Base-by-base conservation (phyloP, 768 basidiomycete species). In the Wakefieldia striispora region DNA sequence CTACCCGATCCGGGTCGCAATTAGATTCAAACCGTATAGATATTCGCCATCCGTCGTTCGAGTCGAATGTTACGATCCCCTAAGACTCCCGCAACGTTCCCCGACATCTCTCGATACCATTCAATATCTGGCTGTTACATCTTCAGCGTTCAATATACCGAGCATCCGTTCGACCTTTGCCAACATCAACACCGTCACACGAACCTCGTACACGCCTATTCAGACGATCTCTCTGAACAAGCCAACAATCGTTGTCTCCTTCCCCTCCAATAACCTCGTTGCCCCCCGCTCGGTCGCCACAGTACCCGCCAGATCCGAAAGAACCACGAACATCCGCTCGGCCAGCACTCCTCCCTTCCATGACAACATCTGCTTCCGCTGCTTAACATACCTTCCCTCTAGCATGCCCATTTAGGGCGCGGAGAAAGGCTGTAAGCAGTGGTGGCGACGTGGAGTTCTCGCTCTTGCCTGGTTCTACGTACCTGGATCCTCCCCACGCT, bases 151-250 rank as follows among this genome's bases (percentile, higher is more conserved):
- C 49, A n/a, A n/a, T n/a, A n/a, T n/a, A n/a, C n/a, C n/a, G n/a
- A n/a, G 24, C 36, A 20, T 24, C 16, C 17, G 6, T 13, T n/a
- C 46, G 33, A 42, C 20, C 2, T 52, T 24, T n/a, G 6, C 47
- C n/a, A n/a, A 17, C 20, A 14, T 43, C 56, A 14, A n/a, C n/a
- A n/a, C n/a, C n/a, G n/a, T n/a, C 38, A 21, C 14, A 1, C 56
- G 39, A 43, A 43, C 27, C 5, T 49, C 39, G 26, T n/a, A 6
- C n/a, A 35, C 44, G 40, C 49, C n/a, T n/a, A n/a, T 47, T 49
- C 33, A 19, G 27, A 40, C 12, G 21, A 24, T 29, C 6, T 12
- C 40, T 10, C n/a, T 10, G 1, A 46, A 20, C 10, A 31, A 27
- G 31, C 4, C 44, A 46, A 45, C 9, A 5, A 37, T 55, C 33